These are phyloP conservation scores for Dothiorella sarmentorum DNA, from an alignment of 2,329 filamentous ascomycete genomes.

Conservation along the genomic window DNA sequence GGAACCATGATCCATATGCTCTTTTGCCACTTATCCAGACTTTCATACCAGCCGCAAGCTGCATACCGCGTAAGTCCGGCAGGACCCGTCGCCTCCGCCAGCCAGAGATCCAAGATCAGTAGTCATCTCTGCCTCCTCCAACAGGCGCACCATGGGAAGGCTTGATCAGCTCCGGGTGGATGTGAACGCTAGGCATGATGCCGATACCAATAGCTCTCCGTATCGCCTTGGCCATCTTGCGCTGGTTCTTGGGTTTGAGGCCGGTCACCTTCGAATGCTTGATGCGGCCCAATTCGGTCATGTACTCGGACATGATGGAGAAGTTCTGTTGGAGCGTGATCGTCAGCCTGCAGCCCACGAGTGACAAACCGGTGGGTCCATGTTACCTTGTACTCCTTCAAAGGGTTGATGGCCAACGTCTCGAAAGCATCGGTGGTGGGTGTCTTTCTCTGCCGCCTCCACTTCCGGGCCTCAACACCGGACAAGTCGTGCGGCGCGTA, in stretches of 20 bases:
- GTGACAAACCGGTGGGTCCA: not conserved
- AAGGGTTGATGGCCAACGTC: slow-evolving; percentile 71
- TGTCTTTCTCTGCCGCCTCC: slow-evolving; percentile 54
- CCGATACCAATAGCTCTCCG: slow-evolving; percentile 84
- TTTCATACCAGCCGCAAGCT: no score
- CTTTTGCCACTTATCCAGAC: no score
- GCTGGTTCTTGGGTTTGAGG: slow-evolving; percentile 82
- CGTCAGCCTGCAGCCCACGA: not conserved
- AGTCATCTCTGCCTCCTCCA: not conserved
- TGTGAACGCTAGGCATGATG: slow-evolving; percentile 85
- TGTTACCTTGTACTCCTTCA: slow-evolving; percentile 81
- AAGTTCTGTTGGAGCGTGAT: slow-evolving; percentile 68
- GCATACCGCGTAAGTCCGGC: no score
- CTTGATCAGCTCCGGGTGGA: slow-evolving; percentile 69
- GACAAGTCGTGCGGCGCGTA: slow-evolving; percentile 89
- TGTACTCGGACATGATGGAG: slow-evolving; percentile 83
- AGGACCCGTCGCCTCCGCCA: no score
- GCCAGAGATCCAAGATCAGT: no score
- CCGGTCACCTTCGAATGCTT: slow-evolving; percentile 72
- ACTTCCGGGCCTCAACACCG: slow-evolving; percentile 75
- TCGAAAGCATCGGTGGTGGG: slow-evolving; percentile 70
- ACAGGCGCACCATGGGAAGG: not conserved
- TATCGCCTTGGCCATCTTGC: slow-evolving; percentile 89
- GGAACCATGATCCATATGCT: no score
- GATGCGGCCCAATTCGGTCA: slow-evolving; percentile 81